Conservation (phyloP, 805 yeast genomes). For the Sugiyamaella smithiae region DNA sequence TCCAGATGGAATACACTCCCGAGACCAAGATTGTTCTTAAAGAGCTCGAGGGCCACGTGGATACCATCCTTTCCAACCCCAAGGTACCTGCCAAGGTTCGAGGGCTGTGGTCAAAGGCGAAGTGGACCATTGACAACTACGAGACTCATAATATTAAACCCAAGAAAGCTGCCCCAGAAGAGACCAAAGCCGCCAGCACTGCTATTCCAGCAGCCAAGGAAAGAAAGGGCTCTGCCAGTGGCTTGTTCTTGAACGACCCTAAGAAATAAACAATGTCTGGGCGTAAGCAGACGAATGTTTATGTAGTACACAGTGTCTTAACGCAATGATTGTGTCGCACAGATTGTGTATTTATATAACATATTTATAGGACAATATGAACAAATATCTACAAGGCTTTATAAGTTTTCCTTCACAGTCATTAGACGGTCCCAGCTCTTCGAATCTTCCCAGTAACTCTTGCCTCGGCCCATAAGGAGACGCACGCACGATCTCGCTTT, state of each 20-base stretch:
- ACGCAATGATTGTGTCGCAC: no score
- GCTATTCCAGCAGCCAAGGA: constrained; percentile 3
- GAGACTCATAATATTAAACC: constrained; percentile 10
- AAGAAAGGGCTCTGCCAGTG: constrained; percentile 7
- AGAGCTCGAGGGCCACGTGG: constrained; percentile 56
- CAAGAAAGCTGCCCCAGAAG: constrained; percentile 5
- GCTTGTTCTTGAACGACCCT: constrained; percentile 4
- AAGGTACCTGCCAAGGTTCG: constrained; percentile 49
- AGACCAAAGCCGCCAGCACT: not conserved
- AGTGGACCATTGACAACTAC: constrained; percentile 29
- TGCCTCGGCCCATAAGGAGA: constrained; percentile 76
- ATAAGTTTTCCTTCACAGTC: constrained; percentile 49
- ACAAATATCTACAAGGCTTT: no score
- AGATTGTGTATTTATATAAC: no score
- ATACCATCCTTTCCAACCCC: constrained; percentile 47
- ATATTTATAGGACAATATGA: no score
- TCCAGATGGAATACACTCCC: constrained; percentile 68
- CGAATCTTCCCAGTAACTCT: constrained; percentile 71
- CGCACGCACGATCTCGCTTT: constrained; percentile 72
- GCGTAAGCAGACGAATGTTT: no score
- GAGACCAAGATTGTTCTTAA: constrained; percentile 63
- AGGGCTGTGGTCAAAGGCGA: constrained; percentile 46
- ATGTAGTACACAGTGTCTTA: no score
- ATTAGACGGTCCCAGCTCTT: constrained; percentile 70
- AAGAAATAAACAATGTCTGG: no score